Evolutionary conservation across 768 basidiomycete species (phyloP), one percentile per base, ranked within the genome.

Genomic region (Hirschioporus abietinus): DNA sequence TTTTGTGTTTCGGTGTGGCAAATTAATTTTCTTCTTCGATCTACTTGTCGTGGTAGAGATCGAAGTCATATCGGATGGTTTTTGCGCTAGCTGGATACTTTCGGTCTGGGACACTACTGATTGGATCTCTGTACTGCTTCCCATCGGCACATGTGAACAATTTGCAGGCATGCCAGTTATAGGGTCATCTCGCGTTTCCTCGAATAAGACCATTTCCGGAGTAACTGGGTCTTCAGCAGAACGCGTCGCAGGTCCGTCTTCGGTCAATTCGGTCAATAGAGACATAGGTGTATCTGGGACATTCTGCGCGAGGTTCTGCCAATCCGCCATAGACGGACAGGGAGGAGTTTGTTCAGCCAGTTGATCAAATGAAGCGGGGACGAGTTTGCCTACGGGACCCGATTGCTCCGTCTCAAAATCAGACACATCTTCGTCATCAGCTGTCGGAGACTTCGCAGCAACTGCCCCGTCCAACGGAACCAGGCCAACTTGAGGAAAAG

Each of bases 1-100:
- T 68, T 82, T 84, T 30, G 77, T 20, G 58, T 63, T 35, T 8
- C 63, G 30, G 36, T 52, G 15, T n/a, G 66, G 35, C 9, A 25
- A 7, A 64, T 57, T 24, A 15, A 23, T 24, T 64, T 35, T 65
- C 64, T 15, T 66, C 60, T 65, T 70, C 72, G 18, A 65, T 63
- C 15, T 70, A 58, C 24, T 71, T 71, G 26, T 12, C 12, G 12
- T 52, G 20, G 42, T 10, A 17, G 60, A 26, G 34, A 61, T 61
- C 15, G 26, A 24, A 61, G 60, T 24, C 6, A n/a, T 6, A 5
- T 17, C 34, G 10, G 34, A 24, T 12, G 4, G 6, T 30, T 30
- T 30, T 8, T 30, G 4, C 30, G 30, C 30, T 30, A 8, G 8
- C 8, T 30, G 2, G 30, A 3, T 30, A 30, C 30, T 30, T 2